These are phyloP conservation scores for Hydnum rufescens DNA, from an alignment of 768 basidiomycete genomes.

Conservation along the genomic window DNA sequence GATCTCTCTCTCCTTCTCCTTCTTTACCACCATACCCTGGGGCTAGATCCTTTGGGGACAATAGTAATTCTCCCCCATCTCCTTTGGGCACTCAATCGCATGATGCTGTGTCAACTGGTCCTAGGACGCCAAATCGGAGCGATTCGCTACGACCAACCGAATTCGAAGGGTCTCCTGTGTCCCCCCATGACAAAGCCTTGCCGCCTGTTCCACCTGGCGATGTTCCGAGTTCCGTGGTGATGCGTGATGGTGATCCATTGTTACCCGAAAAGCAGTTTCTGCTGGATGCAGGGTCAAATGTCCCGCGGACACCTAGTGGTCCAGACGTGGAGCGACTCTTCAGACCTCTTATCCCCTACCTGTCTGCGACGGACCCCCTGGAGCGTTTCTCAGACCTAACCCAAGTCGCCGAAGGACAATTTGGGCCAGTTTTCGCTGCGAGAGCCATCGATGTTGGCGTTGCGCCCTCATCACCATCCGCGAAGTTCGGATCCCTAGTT, in stretches of 20 bases:
- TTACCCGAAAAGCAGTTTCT: not conserved
- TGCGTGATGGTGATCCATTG: not conserved
- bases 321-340: slow-evolving; percentile 17
- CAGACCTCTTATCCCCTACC: slow-evolving; percentile 38
- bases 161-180: not conserved
- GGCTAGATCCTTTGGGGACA: not conserved
- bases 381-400: slow-evolving; percentile 44
- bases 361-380: slow-evolving; percentile 41
- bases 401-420: slow-evolving; percentile 73
- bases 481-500: slow-evolving; percentile 21
- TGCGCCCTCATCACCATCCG: slow-evolving; percentile 2
- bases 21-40: not conserved
- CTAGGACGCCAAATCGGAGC: not conserved
- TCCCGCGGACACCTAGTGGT: not conserved
- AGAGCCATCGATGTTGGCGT: not conserved
- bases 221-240: not conserved
- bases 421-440: slow-evolving; percentile 44
- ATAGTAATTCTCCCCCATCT: not conserved
- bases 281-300: not conserved
- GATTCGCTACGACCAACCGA: not conserved
- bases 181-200: not conserved
- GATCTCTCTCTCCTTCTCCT: not conserved
- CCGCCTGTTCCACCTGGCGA: not conserved
- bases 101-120: not conserved
- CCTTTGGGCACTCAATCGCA: not conserved